Percentiles rank a stretch among this genome's conserved stretches.
These are phyloP conservation scores for Mrakia frigida DNA, from an alignment of 768 basidiomycete genomes.

Conservation along the genomic window DNA sequence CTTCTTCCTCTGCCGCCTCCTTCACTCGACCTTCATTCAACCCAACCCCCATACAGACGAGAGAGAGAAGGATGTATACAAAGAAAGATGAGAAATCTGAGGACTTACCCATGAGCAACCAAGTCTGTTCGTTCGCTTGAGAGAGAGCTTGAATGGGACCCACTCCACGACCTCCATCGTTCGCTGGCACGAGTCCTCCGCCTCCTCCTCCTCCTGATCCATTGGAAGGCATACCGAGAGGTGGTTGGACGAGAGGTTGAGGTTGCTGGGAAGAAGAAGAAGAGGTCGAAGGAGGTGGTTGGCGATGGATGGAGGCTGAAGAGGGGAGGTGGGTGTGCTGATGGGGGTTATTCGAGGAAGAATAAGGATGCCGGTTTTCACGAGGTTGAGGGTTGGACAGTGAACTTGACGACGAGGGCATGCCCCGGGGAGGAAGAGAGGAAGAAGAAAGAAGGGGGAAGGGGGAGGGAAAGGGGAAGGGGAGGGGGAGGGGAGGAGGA, in stretches of 20 bases:
- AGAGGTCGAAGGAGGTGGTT: background rate
- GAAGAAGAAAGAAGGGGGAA: background rate
- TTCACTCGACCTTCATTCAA: background rate
- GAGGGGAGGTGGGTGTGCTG: background rate
- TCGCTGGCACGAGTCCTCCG: background rate
- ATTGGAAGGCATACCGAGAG: background rate
- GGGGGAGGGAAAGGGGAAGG: background rate
- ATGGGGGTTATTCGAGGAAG: background rate
- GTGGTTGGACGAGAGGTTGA: background rate
- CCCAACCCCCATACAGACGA: background rate
- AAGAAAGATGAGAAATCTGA: background rate
- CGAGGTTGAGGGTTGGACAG: too few relatives aligned
- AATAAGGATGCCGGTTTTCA: background rate
- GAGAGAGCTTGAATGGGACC: slow-evolving; percentile 62
- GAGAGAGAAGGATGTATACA: background rate
- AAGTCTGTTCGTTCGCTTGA: slow-evolving; percentile 86
- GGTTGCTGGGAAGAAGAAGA: background rate
- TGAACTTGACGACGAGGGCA: too few relatives aligned
- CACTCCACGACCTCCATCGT: background rate
- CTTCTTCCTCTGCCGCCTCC: background rate
- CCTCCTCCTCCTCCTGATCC: slow-evolving; percentile 8
- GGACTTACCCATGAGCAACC: slow-evolving; percentile 78
- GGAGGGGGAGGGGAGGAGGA: background rate
- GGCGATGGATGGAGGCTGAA: background rate
- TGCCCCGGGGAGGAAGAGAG: background rate